Evolutionary conservation across 1,284 basidiomycete genomes (phyloP), one percentile per base, ranked within the genome.

Genomic region (Leccinum laetum): DNA sequence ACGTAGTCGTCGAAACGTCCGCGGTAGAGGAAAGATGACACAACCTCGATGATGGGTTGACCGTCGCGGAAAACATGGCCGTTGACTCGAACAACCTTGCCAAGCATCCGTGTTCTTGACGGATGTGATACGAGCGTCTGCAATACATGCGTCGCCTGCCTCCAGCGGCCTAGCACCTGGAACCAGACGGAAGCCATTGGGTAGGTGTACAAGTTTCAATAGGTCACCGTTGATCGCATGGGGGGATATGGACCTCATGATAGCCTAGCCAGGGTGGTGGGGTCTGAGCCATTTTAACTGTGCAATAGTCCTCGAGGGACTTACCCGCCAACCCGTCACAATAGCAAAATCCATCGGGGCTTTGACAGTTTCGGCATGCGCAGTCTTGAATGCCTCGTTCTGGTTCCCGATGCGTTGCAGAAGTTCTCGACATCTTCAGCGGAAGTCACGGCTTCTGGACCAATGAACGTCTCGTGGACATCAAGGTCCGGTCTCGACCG

Each of bases 261-360:
- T 98, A 9, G 95, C 93, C 93, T 96, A 71, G 2, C 69, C 61
- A 67, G 58, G 29, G 11, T 7, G 16, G 52, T 65, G 52, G 10
- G 70, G 24, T 68, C 66, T 64, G 49, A 14, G 70, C 67, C 66
- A 68, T 60, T 65, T 62, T 65, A 46, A 66, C 49, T 11, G 58
- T 24, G 8, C n/a, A 9, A 39, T 52, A 65, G 24, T 32, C 32
- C 39, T 35, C 39, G 21, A 57, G 9, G 5, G 58, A 79, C 89
- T 69, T 74, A 94, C 94, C 89, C 95, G 90, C 96, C 97, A 99
- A 56, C 96, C 96, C 59, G 96, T 92, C 65, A 99, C 96, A 75
- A 99, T 99, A 64, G 96, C 95, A 75, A 98, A 99, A 82, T 99
- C 98, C 95, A 99, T 98, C 0, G 97, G 97, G 1, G 95, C 94